Base-by-base conservation (phyloP, 768 basidiomycete genomes). In the Phanerodontia chrysosporium region DNA sequence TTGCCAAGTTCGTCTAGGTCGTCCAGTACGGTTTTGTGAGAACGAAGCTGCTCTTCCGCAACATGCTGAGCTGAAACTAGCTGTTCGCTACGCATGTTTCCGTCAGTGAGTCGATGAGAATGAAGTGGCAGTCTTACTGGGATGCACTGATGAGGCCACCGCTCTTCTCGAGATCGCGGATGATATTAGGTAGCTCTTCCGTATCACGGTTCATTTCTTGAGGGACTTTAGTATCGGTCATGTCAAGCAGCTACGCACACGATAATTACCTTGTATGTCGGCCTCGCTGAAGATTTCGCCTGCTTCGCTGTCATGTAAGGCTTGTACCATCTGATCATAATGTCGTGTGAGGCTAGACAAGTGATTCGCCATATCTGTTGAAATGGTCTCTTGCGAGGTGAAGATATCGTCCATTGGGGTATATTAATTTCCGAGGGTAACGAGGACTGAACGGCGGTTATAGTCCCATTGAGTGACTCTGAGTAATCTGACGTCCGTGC, bases 171-270 rank as follows among this genome's bases (percentile, higher is more conserved):
- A 93, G 69, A 62, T 93, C 92, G 2, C 75, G 68, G 73, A 94
- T 83, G 53, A 94, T 90, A 3, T 79, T 75, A 2, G 87, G 87
- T 6, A 94, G 75, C 66, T 92, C 90, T 10, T 87, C 81, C 1
- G 88, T 89, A 67, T 94, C 91, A 42, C 89, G 79, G 63, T 86
- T 83, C 86, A 94, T 92, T 28, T 84, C 92, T 91, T 54, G 49
- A 4, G 45, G 10, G 44, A 21, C 7, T 57, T 30, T 3, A 12
- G 3, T 29, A 35, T 45, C 36, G 35, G 21, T 42, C 45, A 27
- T 13, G 45, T 46, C 42, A 32, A 25, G 18, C 14, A 22, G 18
- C 36, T 13, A 8, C 28, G 62, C 16, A 22, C 35, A 7, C 22
- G 32, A 21, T 13, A 72, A 29, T n/a, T 63, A 86, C 90, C 82